Percentiles rank a stretch among this genome's conserved stretches.
Evolutionary conservation across 2,329 filamentous ascomycete species (phyloP).

Genomic region (Colletotrichum musae): DNA sequence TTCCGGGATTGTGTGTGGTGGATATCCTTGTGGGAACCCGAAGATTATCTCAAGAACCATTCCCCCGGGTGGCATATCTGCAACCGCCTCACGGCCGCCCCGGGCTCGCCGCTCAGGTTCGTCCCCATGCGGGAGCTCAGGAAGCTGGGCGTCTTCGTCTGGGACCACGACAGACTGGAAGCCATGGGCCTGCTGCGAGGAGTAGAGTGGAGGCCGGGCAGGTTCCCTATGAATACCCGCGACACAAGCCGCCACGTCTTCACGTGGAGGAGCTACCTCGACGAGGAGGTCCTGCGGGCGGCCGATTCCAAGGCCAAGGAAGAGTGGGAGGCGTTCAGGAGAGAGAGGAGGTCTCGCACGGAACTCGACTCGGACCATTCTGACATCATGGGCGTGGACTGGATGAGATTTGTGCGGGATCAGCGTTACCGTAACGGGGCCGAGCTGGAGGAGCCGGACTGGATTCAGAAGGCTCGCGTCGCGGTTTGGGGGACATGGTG

Average conservation of each 20-base stretch:
- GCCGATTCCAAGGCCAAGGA: background rate
- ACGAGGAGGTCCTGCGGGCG: background rate
- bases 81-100: background rate
- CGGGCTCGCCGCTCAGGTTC: background rate
- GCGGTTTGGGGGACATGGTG: too few relatives aligned
- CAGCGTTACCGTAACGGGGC: too few relatives aligned
- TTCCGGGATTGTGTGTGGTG: too few relatives aligned
- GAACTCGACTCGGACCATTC: too few relatives aligned
- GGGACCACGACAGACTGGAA: background rate
- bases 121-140: background rate
- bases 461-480: too few relatives aligned
- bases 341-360: too few relatives aligned
- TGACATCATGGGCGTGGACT: too few relatives aligned
- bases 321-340: background rate
- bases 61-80: background rate
- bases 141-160: background rate
- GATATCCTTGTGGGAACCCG: background rate
- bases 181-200: background rate
- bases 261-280: background rate
- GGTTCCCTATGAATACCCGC: background rate
- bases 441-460: too few relatives aligned
- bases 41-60: background rate
- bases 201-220: background rate
- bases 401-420: too few relatives aligned
- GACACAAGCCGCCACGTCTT: background rate